phyloP scores from a whole-genome alignment of 257 asterid genomes.

The Echites panduratus region DNA sequence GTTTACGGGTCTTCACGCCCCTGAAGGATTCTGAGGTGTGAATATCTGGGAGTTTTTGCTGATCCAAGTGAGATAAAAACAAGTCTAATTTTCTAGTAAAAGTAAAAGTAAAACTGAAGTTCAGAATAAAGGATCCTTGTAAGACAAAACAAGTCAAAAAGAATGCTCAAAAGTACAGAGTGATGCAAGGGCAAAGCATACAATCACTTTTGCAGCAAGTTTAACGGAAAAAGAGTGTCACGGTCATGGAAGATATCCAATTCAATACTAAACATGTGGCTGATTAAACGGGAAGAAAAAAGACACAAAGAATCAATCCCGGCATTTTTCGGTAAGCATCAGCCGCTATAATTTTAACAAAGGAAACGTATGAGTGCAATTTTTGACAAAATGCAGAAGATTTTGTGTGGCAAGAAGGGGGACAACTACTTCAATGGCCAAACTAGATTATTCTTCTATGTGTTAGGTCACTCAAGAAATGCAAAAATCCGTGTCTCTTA shows the following conservation, averaged over 20 bases:
- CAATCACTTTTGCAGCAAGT: slow-evolving; percentile 12
- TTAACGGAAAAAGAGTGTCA: neutral
- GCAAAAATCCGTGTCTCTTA: neutral
- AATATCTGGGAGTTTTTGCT: neutral
- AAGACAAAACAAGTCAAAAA: slow-evolving; percentile 18
- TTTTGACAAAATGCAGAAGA: neutral
- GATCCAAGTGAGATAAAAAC: too few species aligned
- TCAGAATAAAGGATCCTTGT: slow-evolving; percentile 19
- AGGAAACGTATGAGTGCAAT: neutral
- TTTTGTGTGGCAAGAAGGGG: neutral
- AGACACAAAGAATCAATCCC: neutral
- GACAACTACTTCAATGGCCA: neutral
- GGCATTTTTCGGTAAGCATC: neutral
- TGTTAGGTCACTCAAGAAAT: neutral
- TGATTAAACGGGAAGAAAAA: neutral
- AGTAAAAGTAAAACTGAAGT: slow-evolving; percentile 8
- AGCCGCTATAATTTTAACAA: neutral
- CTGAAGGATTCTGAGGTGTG: neutral
- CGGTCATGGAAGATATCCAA: neutral
- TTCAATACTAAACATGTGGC: neutral
- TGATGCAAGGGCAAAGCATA: slow-evolving; percentile 21
- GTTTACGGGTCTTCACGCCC: neutral
- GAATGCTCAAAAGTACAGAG: slow-evolving; percentile 3
- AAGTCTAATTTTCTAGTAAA: neutral
- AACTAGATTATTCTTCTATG: neutral